Evolutionary conservation across 1,139 yeast species (phyloP).

Genomic region (Ogataea hybrid): DNA sequence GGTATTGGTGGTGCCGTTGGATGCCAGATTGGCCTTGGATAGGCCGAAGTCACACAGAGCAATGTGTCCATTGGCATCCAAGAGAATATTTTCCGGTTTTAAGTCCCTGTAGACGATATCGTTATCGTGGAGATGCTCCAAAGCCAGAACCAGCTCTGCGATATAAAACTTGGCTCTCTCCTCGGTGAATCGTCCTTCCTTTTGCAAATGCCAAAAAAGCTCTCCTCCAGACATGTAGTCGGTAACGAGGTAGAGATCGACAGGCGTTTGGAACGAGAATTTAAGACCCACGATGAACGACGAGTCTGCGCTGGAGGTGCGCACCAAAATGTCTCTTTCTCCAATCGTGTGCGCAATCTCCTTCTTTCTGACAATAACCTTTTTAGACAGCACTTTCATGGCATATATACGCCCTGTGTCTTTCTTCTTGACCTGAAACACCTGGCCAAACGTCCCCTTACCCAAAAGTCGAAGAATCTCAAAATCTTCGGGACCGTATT

Average conservation of each 20-base stretch:
- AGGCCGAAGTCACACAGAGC: slow-evolving; percentile 96
- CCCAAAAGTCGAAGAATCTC: slow-evolving; percentile 88
- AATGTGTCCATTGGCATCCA: slow-evolving; percentile 96
- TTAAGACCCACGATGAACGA: slow-evolving; percentile 93
- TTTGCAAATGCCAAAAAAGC: slow-evolving; percentile 94
- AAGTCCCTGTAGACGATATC: slow-evolving; percentile 93
- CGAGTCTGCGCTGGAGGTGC: slow-evolving; percentile 78
- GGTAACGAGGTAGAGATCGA: slow-evolving; percentile 87
- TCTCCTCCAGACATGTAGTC: slow-evolving; percentile 99
- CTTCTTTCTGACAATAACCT: slow-evolving; percentile 92
- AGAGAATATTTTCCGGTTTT: slow-evolving; percentile 88
- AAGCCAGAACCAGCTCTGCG: slow-evolving; percentile 88
- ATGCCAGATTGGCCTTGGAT: slow-evolving; percentile 84
- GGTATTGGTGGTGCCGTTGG: slow-evolving; percentile 92
- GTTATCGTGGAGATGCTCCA: slow-evolving; percentile 89
- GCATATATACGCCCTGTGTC: slow-evolving; percentile 92
- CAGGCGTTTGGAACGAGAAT: slow-evolving; percentile 92
- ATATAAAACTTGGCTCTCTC: slow-evolving; percentile 94
- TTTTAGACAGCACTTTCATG: slow-evolving; percentile 92
- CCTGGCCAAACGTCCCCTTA: slow-evolving; percentile 97
- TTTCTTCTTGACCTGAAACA: slow-evolving; percentile 86
- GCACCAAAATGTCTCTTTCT: slow-evolving; percentile 88
- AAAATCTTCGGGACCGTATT: slow-evolving; percentile 91
- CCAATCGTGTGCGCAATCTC: slow-evolving; percentile 98
- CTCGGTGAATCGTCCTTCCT: slow-evolving; percentile 90